Evolutionary conservation across 192 early-diverging fungal genomes (phyloP).

Genomic region (Backusella mclennaniae): DNA sequence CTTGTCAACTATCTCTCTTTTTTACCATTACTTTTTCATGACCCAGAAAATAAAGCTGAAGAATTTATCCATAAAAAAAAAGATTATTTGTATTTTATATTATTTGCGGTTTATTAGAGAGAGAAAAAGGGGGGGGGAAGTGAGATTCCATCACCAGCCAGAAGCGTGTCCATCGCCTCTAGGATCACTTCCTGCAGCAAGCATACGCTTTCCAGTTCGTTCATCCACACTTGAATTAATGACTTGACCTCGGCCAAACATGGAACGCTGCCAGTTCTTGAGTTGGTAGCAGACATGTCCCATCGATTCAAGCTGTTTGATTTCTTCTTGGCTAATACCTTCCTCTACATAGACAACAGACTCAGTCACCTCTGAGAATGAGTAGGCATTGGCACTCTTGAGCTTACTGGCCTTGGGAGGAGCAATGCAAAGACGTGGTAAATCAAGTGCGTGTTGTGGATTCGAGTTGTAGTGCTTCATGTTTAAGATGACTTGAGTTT

Average conservation of each 20-base stretch:
- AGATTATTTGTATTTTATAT: background rate
- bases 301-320: conserved; percentile 47
- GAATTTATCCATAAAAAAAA: conserved; percentile 5
- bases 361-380: conserved; percentile 20
- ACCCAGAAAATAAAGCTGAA: conserved; percentile 33
- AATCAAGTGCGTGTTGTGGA: conserved; percentile 68
- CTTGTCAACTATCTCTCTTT: background rate
- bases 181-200: conserved; percentile 55
- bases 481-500: conserved; percentile 76
- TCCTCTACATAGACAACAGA: conserved; percentile 61
- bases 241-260: conserved; percentile 79
- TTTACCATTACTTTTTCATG: background rate
- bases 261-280: conserved; percentile 41
- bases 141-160: conserved; percentile 39
- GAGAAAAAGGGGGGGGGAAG: too few relatives aligned
- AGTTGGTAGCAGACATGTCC: conserved; percentile 59
- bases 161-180: conserved; percentile 57
- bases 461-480: conserved; percentile 53
- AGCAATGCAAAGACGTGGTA: conserved; percentile 63
- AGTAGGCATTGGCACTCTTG: conserved; percentile 16
- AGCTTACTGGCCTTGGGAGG: conserved; percentile 30
- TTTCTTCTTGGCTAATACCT: conserved; percentile 43
- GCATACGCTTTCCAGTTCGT: conserved; percentile 40
- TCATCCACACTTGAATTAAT: conserved; percentile 46
- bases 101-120: background rate